Conservation (phyloP, 2,329 filamentous ascomycete genomes). For the Sporothrix luriei region DNA sequence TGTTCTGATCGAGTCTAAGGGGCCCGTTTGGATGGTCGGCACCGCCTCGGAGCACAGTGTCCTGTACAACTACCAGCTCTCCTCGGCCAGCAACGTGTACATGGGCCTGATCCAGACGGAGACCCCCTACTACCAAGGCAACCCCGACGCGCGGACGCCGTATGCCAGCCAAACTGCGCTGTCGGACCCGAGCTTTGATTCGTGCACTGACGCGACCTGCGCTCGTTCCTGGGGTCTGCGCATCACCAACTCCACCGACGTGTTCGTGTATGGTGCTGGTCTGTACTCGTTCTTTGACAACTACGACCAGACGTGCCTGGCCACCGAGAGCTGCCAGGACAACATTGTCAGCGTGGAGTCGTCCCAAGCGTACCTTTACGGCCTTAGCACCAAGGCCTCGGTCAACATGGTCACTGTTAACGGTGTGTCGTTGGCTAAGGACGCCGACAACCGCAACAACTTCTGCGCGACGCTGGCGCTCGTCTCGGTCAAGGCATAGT, state of each 20-base stretch:
- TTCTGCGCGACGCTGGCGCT: conserved; percentile 65
- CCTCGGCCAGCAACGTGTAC: conserved; percentile 75
- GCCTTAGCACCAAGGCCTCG: conserved; percentile 72
- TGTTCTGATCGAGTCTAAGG: conserved; percentile 73
- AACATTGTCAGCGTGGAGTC: conserved; percentile 76
- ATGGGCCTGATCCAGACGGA: conserved; percentile 86
- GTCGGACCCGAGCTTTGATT: conserved; percentile 69
- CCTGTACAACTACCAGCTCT: conserved; percentile 82
- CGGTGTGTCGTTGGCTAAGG: conserved; percentile 56
- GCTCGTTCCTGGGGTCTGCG: conserved; percentile 78
- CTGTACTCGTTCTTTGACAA: conserved; percentile 85
- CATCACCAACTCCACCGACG: conserved; percentile 65
- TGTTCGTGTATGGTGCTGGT: conserved; percentile 72
- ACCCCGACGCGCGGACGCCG: conserved; percentile 70
- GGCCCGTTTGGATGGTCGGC: conserved; percentile 78
- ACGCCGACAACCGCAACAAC: conserved; percentile 65
- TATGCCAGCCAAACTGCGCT: conserved; percentile 62
- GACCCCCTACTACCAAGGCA: conserved; percentile 85
- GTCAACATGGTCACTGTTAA: conserved; percentile 71
- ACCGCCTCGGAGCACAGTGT: conserved; percentile 69
- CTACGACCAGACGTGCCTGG: conserved; percentile 71
- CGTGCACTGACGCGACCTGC: conserved; percentile 58
- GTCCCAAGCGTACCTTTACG: conserved; percentile 61
- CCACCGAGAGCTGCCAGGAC: conserved; percentile 69
- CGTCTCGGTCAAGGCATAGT: conserved; percentile 44